Percentiles rank a stretch among this genome's conserved stretches.
Evolutionary conservation across 73 alveolate species (phyloP).

Genomic region (Tetrahymena borealis): DNA sequence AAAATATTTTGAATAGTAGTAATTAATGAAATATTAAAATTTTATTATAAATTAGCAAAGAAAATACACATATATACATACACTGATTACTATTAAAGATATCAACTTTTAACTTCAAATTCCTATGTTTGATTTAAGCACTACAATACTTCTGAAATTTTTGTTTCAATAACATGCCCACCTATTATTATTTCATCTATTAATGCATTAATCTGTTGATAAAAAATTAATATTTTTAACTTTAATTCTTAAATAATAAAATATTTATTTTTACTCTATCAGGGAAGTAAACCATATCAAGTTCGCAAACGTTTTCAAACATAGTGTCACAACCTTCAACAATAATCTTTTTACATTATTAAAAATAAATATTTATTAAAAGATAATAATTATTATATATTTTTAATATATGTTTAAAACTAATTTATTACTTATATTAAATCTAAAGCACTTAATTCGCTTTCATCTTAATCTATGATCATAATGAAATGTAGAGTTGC

Average conservation of each 20-base stretch:
- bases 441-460: conserved; percentile 77
- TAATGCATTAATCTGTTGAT: conserved; percentile 27
- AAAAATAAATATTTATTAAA: no score
- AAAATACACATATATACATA: no score
- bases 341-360: no score
- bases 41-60: no score
- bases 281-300: conserved; percentile 78
- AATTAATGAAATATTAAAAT: no score
- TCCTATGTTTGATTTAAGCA: not conserved
- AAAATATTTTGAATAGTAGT: no score
- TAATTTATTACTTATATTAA: conserved; percentile 56
- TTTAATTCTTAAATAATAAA: conserved; percentile 2
- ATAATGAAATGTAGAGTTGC: conserved; percentile 74
- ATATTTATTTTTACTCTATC: conserved; percentile 57
- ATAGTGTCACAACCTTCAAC: conserved; percentile 79
- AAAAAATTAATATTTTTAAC: not conserved
- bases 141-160: conserved; percentile 37
- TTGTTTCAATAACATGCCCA: conserved; percentile 62
- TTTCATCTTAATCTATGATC: conserved; percentile 81
- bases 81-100: not conserved
- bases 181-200: conserved; percentile 75
- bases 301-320: conserved; percentile 82
- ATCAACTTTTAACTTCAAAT: not conserved
- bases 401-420: no score
- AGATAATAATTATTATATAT: no score